These are phyloP conservation scores for Penicillium psychrofluorescens DNA, from an alignment of 495 filamentous ascomycete genomes.

Conservation along the genomic window DNA sequence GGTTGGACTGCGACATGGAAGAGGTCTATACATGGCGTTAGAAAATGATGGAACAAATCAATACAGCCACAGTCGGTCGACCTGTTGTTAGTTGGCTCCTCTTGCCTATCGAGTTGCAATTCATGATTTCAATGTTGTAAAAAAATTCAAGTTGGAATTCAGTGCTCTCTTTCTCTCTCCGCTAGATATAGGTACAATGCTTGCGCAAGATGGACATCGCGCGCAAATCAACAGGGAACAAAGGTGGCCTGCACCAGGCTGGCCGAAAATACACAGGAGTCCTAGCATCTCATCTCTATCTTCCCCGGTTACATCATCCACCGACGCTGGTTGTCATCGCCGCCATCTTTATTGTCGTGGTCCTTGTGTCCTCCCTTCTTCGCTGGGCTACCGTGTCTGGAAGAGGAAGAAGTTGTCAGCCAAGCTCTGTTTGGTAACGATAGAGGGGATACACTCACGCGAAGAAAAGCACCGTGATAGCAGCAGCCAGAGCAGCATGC, in stretches of 20 bases:
- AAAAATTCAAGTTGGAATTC: slow-evolving; percentile 17
- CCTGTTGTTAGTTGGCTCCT: slow-evolving; percentile 34
- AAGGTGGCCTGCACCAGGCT: not conserved
- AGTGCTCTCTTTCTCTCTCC: not conserved
- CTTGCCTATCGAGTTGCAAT: slow-evolving; percentile 33
- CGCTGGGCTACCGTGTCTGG: slow-evolving; percentile 56
- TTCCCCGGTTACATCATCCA: slow-evolving; percentile 20
- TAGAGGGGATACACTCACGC: slow-evolving; percentile 44
- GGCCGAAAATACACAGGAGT: not conserved
- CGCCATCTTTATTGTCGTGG: slow-evolving; percentile 17
- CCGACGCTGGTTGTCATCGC: slow-evolving; percentile 18
- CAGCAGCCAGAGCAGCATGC: slow-evolving; percentile 80
- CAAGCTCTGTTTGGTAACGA: not conserved
- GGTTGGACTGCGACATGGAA: slow-evolving; percentile 33
- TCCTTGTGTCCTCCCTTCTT: slow-evolving; percentile 45
- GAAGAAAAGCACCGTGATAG: slow-evolving; percentile 96
- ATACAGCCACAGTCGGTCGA: slow-evolving; percentile 30
- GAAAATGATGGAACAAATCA: slow-evolving; percentile 37
- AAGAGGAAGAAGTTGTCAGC: slow-evolving; percentile 11
- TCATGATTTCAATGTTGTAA: slow-evolving; percentile 35
- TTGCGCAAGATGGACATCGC: too few species aligned
- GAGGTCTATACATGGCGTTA: slow-evolving; percentile 40
- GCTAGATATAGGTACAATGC: slow-evolving; percentile 16
- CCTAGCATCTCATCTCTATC: not conserved
- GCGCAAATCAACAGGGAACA: too few species aligned